Base-by-base conservation (phyloP, 2,329 filamentous ascomycete genomes). In the Curvularia lunata region DNA sequence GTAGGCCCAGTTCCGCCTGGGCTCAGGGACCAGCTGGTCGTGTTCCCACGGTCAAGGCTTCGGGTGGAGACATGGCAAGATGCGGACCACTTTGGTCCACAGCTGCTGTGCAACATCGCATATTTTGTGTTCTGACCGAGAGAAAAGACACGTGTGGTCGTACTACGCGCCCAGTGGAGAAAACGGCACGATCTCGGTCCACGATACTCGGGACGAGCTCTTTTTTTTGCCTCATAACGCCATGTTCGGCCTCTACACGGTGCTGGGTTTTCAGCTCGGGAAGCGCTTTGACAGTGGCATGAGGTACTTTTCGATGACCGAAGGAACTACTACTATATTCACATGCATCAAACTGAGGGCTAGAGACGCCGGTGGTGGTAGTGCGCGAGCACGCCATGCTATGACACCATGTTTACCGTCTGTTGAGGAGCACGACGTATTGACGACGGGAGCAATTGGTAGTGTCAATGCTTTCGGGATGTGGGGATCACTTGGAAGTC, bases 1-100 rank as follows among this genome's bases (percentile, higher is more conserved):
- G 28, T 28, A 52, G 48, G 48, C 55, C 54, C 52, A 54, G 51
- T 40, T 34, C 28, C 16, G 13, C 43, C 43, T 32, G 28, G 13
- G 43, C 18, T 10, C 37, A 16, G 18, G 13, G 18, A 13, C 43
- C n/a, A 4, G 38, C 25, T 25, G 25, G 25, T 25, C 25, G 25
- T 25, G 25, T 12, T 42, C 30, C 21, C 13, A 43, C n/a, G n/a
- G 23, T 49, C 32, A 13, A 40, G 34, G 34, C n/a, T 23, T 13
- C 13, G 13, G 25, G 41, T 43, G 43, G 43, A 19, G 43, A 47
- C 6, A 27, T 32, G 43, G 27, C 28, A 18, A 19, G 12, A 34
- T 23, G n/a, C 27, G n/a, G 10, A 18, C 25, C 43, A 27, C 25
- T 28, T 8, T 37, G 45, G 19, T 23, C 45, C 30, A 28, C 34